Evolutionary conservation across 2,329 filamentous ascomycete species (phyloP).

Genomic region (Pseudogymnoascus destructans): DNA sequence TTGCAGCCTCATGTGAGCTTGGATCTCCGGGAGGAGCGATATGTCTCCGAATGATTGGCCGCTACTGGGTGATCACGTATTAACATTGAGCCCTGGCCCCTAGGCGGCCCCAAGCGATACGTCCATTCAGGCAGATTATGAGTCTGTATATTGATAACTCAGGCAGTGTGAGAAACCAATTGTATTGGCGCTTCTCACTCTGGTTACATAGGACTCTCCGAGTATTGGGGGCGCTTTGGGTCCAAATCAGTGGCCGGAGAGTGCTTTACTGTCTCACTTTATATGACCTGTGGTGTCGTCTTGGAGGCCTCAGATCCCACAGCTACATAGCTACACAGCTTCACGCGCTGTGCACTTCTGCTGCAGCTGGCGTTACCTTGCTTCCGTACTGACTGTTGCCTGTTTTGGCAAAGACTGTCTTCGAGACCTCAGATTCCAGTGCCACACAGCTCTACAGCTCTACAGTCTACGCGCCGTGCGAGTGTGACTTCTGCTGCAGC

Average conservation of each 20-base stretch:
- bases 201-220: background rate
- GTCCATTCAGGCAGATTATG: background rate
- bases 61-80: background rate
- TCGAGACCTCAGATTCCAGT: background rate
- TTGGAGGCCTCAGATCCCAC: too few relatives aligned
- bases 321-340: too few relatives aligned
- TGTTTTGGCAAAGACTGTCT: background rate
- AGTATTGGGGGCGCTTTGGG: background rate
- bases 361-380: background rate
- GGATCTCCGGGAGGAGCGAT: background rate
- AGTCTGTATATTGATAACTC: background rate
- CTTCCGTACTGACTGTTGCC: background rate
- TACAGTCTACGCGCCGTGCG: background rate
- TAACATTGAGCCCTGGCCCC: background rate
- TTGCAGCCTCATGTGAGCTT: background rate
- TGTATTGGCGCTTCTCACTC: background rate
- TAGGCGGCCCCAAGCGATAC: background rate
- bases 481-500: background rate
- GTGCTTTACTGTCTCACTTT: background rate
- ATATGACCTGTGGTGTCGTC: background rate
- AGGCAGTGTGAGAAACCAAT: background rate
- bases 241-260: background rate
- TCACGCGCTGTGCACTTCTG: background rate
- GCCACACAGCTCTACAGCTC: too few relatives aligned
- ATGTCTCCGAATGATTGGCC: background rate